phyloP scores from a whole-genome alignment of 179 eudicot genomes.

The Actinidia arguta region DNA sequence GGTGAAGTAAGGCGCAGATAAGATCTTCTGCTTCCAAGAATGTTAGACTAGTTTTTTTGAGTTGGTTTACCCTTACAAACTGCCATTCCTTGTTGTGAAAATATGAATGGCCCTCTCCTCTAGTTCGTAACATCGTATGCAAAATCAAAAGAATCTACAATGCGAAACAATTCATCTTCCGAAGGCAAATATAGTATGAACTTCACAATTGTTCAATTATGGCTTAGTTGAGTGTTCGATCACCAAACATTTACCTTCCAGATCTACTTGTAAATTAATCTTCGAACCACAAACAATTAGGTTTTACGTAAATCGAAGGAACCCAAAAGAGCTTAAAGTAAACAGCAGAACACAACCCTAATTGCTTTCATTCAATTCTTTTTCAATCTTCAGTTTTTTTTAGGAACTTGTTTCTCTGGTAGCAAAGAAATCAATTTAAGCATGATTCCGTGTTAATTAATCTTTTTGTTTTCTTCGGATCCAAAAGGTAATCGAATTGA shows the following conservation, averaged over 20 bases:
- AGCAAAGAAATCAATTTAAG: too few species aligned
- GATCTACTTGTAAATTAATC: too few species aligned
- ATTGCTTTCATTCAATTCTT: background rate
- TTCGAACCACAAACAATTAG: too few species aligned
- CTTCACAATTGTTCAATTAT: background rate
- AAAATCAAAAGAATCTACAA: background rate
- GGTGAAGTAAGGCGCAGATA: too few species aligned
- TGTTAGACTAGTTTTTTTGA: too few species aligned
- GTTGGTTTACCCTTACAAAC: too few species aligned
- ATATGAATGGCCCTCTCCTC: too few species aligned
- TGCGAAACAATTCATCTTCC: background rate
- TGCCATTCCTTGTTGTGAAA: too few species aligned
- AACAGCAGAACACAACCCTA: background rate
- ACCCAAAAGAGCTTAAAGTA: background rate
- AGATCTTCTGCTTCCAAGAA: too few species aligned
- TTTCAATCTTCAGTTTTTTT: background rate
- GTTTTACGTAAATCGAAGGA: background rate
- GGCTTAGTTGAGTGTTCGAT: too few species aligned
- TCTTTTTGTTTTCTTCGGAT: background rate
- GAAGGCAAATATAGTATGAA: background rate
- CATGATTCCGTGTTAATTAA: background rate
- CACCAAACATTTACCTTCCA: too few species aligned
- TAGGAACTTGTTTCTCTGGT: background rate
- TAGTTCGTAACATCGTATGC: background rate
- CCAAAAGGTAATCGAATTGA: background rate